Base-by-base conservation (phyloP, 1,284 basidiomycete species). In the Tetrapyrgos nigripes region DNA sequence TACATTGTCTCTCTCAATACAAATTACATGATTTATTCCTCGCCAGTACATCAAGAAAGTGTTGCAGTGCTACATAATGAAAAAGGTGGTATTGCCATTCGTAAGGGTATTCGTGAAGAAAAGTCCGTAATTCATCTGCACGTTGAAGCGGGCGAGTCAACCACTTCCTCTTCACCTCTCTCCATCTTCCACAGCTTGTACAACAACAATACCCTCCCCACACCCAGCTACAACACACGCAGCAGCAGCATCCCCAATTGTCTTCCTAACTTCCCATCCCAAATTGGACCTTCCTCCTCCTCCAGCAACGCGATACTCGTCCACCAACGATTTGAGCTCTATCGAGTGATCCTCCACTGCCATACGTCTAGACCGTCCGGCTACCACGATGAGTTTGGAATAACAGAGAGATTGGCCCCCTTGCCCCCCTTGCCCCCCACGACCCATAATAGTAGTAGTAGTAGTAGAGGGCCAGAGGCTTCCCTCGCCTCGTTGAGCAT, bases 201-300 rank as follows among this genome's bases (percentile, higher is more conserved):
- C 70, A 6, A 93, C 89, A 50, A 93, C 77, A 59, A 92, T 73
- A 47, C 86, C 90, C 58, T 84, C 82, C 43, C 82, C 81, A 54
- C 80, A 78, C 1, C 86, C 83, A 1, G 83, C 79, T 6, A 89
- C 79, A 14, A 93, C 83, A 69, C 93, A 83, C 27, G 87, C 86
- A 19, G 87, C 85, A 11, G 86, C 89, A n/a, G 90, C 85, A 71
- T 94, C 92, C 3, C 93, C 93, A 46, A 94, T 79, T 4, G 92
- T 93, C 81, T 91, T 91, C 70, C 84, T 81, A 60, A 94, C 85
- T 65, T 88, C 86, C 19, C 73, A 64, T 2, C 78, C 78, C 10
- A 86, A 73, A 31, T 69, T 75, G 45, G 79, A 78, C 65, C 83
- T 75, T n/a, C 14, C 19, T n/a, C 37, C 19, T 40, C 37, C n/a